A percentile compares a stretch with the other conserved stretches of the same genome.
Conservation (phyloP, 768 basidiomycete genomes). For the Calocybe cyanea region DNA sequence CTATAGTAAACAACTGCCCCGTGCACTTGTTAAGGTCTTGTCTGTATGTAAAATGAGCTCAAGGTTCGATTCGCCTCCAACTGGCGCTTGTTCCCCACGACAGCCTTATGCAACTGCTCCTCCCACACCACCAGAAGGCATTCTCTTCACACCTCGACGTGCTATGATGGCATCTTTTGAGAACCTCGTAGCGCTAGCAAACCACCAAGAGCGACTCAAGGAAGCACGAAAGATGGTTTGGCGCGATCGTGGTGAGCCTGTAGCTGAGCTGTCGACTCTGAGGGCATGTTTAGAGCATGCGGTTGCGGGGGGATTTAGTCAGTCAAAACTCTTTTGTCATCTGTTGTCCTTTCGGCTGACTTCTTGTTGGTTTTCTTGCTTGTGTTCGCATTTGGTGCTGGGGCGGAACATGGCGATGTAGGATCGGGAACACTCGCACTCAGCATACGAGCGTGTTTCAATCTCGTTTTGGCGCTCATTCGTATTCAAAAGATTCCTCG, state of each 20-base stretch:
- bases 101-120: conserved; percentile 6
- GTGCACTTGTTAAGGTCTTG: too few species aligned
- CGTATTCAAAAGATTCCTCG: conserved; percentile 62
- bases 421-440: conserved; percentile 83
- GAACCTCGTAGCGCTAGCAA: conserved; percentile 79
- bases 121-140: conserved; percentile 20
- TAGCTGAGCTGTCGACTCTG: conserved; percentile 59
- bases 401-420: conserved; percentile 23
- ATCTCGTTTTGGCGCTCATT: conserved; percentile 74
- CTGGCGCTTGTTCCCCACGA: conserved; percentile 12
- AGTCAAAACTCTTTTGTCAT: conserved; percentile 27
- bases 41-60: conserved; percentile 15
- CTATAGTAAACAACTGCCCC: too few species aligned
- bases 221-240: conserved; percentile 79
- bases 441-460: conserved; percentile 78
- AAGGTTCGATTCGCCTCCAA: conserved; percentile 10
- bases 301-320: conserved; percentile 64
- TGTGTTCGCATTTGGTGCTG: too few species aligned
- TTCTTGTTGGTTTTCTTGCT: too few species aligned
- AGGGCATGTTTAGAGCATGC: conserved; percentile 72
- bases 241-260: conserved; percentile 76
- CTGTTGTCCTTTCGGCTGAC: neutral
- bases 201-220: conserved; percentile 71
- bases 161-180: conserved; percentile 75
- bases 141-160: conserved; percentile 48